Percentiles rank a stretch among this genome's conserved stretches.
phyloP scores from a whole-genome alignment of 2,329 filamentous ascomycete species.

The Cercospora berteroae region DNA sequence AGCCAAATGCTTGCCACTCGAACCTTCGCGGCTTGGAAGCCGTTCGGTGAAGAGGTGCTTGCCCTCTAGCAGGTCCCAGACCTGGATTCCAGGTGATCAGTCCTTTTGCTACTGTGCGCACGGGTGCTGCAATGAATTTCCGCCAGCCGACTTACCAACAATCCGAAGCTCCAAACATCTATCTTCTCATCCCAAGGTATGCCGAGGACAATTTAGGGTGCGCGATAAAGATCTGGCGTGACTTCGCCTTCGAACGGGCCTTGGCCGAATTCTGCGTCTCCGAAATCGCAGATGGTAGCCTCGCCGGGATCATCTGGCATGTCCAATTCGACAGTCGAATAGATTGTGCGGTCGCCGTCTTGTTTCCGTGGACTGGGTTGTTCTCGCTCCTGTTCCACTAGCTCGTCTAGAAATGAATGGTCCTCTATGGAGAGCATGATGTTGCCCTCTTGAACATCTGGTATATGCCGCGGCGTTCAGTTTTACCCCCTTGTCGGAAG shows the following conservation, averaged over 20 bases:
- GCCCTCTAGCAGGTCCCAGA: neutral
- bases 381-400: neutral
- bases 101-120: neutral
- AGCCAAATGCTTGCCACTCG: conserved; percentile 13
- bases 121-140: neutral
- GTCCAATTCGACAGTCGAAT: neutral
- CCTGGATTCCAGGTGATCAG: neutral
- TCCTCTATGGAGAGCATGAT: conserved; percentile 8
- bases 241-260: conserved; percentile 19
- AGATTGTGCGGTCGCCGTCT: neutral
- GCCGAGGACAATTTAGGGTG: conserved; percentile 33
- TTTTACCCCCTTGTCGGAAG: neutral
- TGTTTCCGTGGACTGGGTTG: neutral
- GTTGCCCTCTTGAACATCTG: conserved; percentile 10
- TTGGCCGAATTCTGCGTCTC: neutral
- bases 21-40: neutral
- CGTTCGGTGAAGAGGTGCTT: neutral
- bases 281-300: conserved; percentile 1
- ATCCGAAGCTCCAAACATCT: conserved; percentile 34
- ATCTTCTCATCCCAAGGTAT: conserved; percentile 30
- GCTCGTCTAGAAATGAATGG: neutral
- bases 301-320: neutral
- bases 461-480: neutral
- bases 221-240: conserved; percentile 31
- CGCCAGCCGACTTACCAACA: conserved; percentile 14